A percentile compares a stretch with the other conserved stretches of the same genome.
phyloP scores from a whole-genome alignment of 2,329 filamentous ascomycete genomes.

The Thelonectria blattea region DNA sequence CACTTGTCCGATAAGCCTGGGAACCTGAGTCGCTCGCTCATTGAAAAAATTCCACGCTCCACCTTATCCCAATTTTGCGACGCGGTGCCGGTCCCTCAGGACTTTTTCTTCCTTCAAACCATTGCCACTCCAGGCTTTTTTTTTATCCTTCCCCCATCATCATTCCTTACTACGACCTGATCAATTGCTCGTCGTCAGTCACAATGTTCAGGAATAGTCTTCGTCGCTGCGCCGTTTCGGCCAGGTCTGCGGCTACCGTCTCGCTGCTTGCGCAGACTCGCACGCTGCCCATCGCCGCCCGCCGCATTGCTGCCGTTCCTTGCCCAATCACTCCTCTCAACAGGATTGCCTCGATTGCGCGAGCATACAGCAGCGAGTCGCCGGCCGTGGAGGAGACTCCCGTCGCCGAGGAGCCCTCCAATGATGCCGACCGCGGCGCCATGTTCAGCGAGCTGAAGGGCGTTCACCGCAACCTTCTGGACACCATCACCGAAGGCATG shows the following conservation, averaged over 20 bases:
- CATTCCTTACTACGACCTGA: not conserved
- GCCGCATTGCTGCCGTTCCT: constrained; percentile 29
- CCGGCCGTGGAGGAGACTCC: constrained; percentile 30
- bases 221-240: constrained; percentile 48
- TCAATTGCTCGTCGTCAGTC: not conserved
- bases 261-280: constrained; percentile 40
- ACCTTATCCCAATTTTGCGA: constrained; percentile 22
- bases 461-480: constrained; percentile 70
- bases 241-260: constrained; percentile 40
- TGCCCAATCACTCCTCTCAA: constrained; percentile 25
- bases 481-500: constrained; percentile 74
- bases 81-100: constrained; percentile 15
- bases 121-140: constrained; percentile 16
- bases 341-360: constrained; percentile 36
- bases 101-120: constrained; percentile 14
- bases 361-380: constrained; percentile 51
- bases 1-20: not conserved
- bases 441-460: constrained; percentile 56
- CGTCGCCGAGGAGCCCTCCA: constrained; percentile 18
- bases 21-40: not conserved
- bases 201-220: constrained; percentile 48
- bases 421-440: constrained; percentile 38
- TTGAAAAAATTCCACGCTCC: constrained; percentile 18
- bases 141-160: constrained; percentile 7
- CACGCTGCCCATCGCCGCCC: constrained; percentile 36